These are phyloP conservation scores for Neurospora sp. DNA, from an alignment of 495 filamentous ascomycete species.

Conservation along the genomic window DNA sequence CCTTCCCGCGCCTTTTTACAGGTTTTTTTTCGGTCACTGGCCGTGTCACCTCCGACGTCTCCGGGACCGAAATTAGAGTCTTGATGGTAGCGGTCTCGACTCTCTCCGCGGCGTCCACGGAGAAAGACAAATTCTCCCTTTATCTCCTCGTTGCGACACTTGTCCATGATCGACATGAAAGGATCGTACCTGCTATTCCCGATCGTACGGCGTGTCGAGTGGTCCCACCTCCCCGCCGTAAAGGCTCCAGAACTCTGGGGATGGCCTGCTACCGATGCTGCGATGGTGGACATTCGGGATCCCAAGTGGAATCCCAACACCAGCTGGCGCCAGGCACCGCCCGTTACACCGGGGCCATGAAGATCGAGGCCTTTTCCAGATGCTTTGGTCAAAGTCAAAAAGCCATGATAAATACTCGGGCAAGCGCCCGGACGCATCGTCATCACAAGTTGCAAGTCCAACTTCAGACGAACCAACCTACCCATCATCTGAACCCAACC, in stretches of 20 bases:
- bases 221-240: slow-evolving; percentile 4
- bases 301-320: neutral
- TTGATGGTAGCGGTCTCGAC: neutral
- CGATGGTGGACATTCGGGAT: neutral
- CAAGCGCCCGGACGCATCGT: neutral
- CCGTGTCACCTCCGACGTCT: neutral
- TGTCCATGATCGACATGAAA: neutral
- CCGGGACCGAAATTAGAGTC: neutral
- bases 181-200: neutral
- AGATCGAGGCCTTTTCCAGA: neutral
- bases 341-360: neutral
- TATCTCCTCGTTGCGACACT: neutral
- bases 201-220: slow-evolving; percentile 6
- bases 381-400: too few species aligned
- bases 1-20: neutral
- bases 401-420: slow-evolving; percentile 4
- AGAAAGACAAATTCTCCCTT: neutral
- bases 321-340: neutral
- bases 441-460: neutral
- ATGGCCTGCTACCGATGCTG: neutral
- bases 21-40: neutral
- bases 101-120: slow-evolving; percentile 7
- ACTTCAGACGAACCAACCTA: neutral
- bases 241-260: neutral
- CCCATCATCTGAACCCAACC: neutral